Conservation (phyloP, 2,329 filamentous ascomycete species). For the Pseudogymnoascus sp. region DNA sequence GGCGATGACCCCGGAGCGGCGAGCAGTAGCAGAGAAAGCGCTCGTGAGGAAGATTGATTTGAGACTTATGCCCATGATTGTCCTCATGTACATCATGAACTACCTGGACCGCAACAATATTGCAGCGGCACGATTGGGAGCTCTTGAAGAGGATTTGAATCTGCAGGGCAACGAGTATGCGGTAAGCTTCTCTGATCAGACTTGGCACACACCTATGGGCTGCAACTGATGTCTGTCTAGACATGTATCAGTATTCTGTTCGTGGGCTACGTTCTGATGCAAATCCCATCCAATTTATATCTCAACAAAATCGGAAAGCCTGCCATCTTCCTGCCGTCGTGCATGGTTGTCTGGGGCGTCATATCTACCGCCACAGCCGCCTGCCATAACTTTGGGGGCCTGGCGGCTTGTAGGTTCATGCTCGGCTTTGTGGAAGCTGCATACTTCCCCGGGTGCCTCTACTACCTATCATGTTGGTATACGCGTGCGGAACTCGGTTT, state of each 20-base stretch:
- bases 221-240: slow-evolving; percentile 20
- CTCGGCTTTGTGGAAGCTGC: slow-evolving; percentile 47
- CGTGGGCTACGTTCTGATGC: slow-evolving; percentile 28
- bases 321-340: slow-evolving; percentile 40
- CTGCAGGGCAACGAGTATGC: slow-evolving; percentile 35
- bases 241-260: slow-evolving; percentile 34
- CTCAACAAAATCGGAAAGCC: slow-evolving; percentile 42
- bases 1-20: slow-evolving; percentile 40
- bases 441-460: slow-evolving; percentile 52
- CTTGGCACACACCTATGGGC: neutral
- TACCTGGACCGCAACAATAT: slow-evolving; percentile 54
- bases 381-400: slow-evolving; percentile 37
- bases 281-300: slow-evolving; percentile 39
- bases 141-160: slow-evolving; percentile 36
- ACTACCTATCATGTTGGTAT: slow-evolving; percentile 59
- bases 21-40: slow-evolving; percentile 42
- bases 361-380: slow-evolving; percentile 41
- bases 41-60: slow-evolving; percentile 57
- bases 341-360: slow-evolving; percentile 41
- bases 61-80: slow-evolving; percentile 55
- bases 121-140: slow-evolving; percentile 43
- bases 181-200: slow-evolving; percentile 17
- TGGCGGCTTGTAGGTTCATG: slow-evolving; percentile 39
- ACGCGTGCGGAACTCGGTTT: slow-evolving; percentile 58
- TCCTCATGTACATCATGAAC: slow-evolving; percentile 64